Conservation (phyloP, 2,329 filamentous ascomycete species). For the Colletotrichum tropicale region DNA sequence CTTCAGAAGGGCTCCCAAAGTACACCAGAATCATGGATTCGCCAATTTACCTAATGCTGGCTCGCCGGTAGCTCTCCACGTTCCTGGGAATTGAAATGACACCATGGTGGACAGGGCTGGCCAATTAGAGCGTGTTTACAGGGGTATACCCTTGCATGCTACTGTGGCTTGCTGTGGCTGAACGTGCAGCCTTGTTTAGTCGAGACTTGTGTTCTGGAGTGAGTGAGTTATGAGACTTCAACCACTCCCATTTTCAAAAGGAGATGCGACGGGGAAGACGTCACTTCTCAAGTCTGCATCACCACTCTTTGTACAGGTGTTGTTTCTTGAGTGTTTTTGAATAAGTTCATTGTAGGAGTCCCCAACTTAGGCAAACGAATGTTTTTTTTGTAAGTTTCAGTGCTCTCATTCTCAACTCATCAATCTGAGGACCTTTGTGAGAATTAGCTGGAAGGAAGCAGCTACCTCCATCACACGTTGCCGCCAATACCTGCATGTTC, state of each 20-base stretch:
- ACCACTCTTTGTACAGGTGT: neutral
- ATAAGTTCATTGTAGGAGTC: neutral
- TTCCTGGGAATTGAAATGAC: slow-evolving; percentile 5
- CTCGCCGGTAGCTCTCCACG: neutral
- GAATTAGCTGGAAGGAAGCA: neutral
- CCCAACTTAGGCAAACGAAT: neutral
- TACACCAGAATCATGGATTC: slow-evolving; percentile 9
- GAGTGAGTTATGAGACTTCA: neutral
- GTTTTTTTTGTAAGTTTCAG: neutral
- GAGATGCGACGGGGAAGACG: neutral
- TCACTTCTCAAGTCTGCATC: neutral
- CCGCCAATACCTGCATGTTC: neutral
- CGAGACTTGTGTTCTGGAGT: neutral
- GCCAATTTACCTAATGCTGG: neutral
- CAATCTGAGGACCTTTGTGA: neutral
- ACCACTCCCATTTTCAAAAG: neutral
- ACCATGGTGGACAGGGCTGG: slow-evolving; percentile 4
- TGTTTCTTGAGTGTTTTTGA: neutral
- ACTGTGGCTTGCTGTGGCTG: slow-evolving; percentile 7
- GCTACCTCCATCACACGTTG: neutral
- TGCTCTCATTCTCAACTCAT: neutral
- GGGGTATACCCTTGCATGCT: neutral
- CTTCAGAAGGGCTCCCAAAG: neutral
- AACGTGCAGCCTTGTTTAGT: slow-evolving; percentile 4
- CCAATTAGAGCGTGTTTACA: neutral